phyloP scores from a whole-genome alignment of 75 land plant species.

The Adiantum capillusveneris region DNA sequence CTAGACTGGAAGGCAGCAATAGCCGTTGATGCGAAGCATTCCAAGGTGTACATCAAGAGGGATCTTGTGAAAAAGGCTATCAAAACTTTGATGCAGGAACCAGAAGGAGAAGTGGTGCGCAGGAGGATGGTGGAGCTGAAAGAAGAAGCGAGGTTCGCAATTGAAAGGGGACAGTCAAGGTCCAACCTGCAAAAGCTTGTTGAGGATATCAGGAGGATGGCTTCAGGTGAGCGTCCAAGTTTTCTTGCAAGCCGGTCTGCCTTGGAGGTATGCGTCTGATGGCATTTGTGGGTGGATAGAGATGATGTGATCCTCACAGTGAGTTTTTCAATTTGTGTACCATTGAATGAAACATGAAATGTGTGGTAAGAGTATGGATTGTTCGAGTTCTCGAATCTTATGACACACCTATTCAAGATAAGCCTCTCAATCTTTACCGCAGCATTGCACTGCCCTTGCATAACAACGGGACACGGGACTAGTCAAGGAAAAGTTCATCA shows the following conservation, averaged over 20 bases:
- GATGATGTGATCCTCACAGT: too few species aligned
- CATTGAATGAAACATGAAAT: too few species aligned
- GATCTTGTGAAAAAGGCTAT: slow-evolving; percentile 36
- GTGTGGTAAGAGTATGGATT: too few species aligned
- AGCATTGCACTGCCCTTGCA: too few species aligned
- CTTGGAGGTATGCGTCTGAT: too few species aligned
- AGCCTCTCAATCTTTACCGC: too few species aligned
- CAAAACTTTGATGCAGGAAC: slow-evolving; percentile 18
- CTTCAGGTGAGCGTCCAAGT: neutral
- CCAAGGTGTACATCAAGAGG: slow-evolving; percentile 10
- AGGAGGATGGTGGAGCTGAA: slow-evolving; percentile 11
- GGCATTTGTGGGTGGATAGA: too few species aligned
- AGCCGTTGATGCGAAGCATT: neutral
- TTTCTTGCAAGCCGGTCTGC: neutral
- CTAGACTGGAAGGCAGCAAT: slow-evolving; percentile 17
- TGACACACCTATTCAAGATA: too few species aligned
- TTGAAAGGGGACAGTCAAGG: slow-evolving; percentile 2
- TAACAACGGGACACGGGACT: too few species aligned
- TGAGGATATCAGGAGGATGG: neutral
- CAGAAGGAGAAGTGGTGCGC: slow-evolving; percentile 21
- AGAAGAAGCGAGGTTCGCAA: slow-evolving; percentile 4
- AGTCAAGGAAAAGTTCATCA: too few species aligned
- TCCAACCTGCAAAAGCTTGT: neutral
- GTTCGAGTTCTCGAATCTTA: too few species aligned
- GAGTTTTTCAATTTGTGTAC: too few species aligned